These are phyloP conservation scores for Aspergillus sp. DNA, from an alignment of 2,329 filamentous ascomycete species.

Conservation along the genomic window DNA sequence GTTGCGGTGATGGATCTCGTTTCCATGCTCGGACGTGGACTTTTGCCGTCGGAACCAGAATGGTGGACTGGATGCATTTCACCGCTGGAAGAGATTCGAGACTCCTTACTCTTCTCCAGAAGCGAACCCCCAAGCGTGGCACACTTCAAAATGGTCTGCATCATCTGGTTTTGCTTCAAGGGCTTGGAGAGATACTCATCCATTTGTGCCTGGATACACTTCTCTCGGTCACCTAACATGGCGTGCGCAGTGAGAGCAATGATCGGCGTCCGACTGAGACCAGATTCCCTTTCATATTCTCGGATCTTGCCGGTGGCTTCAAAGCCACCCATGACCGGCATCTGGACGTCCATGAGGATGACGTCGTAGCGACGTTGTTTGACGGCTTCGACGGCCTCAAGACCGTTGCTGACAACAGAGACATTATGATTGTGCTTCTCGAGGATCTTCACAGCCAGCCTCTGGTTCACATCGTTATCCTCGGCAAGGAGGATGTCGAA, in stretches of 20 bases:
- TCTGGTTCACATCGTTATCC: conserved; percentile 96
- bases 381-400: conserved; percentile 89
- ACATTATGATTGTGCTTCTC: conserved; percentile 81
- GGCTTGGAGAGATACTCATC: conserved; percentile 98
- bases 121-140: conserved; percentile 71
- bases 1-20: conserved; percentile 68
- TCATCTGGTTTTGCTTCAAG: conserved; percentile 92
- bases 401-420: conserved; percentile 84
- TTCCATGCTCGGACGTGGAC: conserved; percentile 56
- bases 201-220: conserved; percentile 98
- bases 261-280: conserved; percentile 82
- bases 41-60: conserved; percentile 36
- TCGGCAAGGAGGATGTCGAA: conserved; percentile 95
- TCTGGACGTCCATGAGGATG: conserved; percentile 98
- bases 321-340: conserved; percentile 99
- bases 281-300: conserved; percentile 83
- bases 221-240: conserved; percentile 97
- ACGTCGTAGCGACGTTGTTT: conserved; percentile 92
- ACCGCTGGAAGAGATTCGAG: conserved; percentile 38
- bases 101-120: conserved; percentile 44
- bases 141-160: conserved; percentile 96
- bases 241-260: conserved; percentile 96
- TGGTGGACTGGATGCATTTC: conserved; percentile 36
- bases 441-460: conserved; percentile 91
- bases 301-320: conserved; percentile 96